A percentile compares a stretch with the other conserved stretches of the same genome.
phyloP scores from a whole-genome alignment of 2,329 filamentous ascomycete species.

The Trichoderma sp. region DNA sequence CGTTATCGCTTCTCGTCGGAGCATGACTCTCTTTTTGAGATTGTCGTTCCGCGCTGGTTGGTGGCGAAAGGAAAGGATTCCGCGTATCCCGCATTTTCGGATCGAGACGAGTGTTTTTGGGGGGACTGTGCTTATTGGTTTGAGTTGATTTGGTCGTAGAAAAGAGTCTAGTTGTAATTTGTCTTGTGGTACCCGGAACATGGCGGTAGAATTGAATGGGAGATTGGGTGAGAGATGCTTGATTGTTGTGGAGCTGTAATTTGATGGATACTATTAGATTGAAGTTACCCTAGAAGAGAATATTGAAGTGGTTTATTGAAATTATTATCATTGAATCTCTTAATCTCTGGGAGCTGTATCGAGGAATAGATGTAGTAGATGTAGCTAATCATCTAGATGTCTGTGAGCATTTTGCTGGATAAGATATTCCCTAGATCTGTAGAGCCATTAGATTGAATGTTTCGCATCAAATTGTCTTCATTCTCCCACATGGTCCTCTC shows the following conservation, averaged over 20 bases:
- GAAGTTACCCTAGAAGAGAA: background rate
- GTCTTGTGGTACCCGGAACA: background rate
- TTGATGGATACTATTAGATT: background rate
- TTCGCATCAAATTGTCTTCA: background rate
- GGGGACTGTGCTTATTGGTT: background rate
- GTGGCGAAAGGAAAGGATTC: constrained; percentile 4
- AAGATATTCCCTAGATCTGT: background rate
- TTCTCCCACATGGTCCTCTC: background rate
- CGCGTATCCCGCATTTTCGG: background rate
- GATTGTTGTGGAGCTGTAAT: background rate
- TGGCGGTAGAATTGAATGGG: background rate
- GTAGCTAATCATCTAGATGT: background rate
- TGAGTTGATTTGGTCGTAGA: background rate
- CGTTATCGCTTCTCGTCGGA: background rate
- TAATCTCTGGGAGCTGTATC: background rate
- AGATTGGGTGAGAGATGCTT: background rate
- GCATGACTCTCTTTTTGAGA: background rate
- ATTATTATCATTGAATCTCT: background rate
- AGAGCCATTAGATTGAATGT: background rate
- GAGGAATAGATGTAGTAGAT: background rate
- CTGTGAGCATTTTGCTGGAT: background rate
- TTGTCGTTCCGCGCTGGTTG: background rate
- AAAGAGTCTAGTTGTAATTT: background rate
- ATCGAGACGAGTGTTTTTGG: background rate
- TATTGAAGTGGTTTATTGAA: background rate